Evolutionary conservation across 495 filamentous ascomycete genomes (phyloP).

Genomic region (Rusavskia elegans): DNA sequence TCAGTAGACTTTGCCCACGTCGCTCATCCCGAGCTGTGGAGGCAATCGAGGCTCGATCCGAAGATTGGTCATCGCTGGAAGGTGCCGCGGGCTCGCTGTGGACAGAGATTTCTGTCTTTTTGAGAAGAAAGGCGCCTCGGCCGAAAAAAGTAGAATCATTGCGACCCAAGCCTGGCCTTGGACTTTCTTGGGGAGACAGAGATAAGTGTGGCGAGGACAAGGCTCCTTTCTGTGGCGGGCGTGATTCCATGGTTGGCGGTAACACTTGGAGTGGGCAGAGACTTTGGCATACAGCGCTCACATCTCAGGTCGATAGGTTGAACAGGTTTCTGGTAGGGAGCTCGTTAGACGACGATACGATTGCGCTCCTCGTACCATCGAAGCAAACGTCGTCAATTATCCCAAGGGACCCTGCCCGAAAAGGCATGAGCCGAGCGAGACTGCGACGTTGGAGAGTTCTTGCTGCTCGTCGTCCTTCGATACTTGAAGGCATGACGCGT

Average conservation of each 20-base stretch:
- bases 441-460: no score
- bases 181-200: background rate
- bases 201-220: background rate
- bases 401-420: no score
- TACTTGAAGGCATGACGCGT: no score
- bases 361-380: no score
- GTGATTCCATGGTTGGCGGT: background rate
- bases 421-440: no score
- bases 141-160: constrained; percentile 13
- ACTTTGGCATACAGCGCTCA: background rate
- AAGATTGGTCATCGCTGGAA: background rate
- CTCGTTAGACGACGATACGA: no score
- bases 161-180: constrained; percentile 32
- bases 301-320: no score
- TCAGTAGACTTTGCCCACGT: background rate
- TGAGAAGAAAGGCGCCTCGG: background rate
- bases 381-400: no score
- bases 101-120: background rate
- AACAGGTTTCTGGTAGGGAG: no score
- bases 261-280: background rate
- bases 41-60: background rate
- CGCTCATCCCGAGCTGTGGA: background rate
- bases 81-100: background rate
- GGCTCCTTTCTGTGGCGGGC: background rate
- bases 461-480: no score